These are phyloP conservation scores for Myxozyma neglecta DNA, from an alignment of 805 yeast genomes.

Conservation along the genomic window DNA sequence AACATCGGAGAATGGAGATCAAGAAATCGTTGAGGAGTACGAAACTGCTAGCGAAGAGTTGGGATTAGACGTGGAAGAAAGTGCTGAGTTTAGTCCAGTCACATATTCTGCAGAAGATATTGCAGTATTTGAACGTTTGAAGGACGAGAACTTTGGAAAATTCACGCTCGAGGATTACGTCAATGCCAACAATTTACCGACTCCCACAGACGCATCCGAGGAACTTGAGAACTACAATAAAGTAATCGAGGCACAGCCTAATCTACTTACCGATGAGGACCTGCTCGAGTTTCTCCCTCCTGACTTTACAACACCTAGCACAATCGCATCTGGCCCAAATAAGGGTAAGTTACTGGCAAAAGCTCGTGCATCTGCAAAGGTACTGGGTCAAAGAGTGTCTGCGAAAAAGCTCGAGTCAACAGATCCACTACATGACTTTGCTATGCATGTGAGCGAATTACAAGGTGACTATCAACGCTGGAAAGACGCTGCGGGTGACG, in stretches of 20 bases:
- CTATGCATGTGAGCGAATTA: conserved; percentile 3
- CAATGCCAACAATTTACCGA: background rate
- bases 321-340: background rate
- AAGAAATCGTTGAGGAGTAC: too few species aligned
- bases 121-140: background rate
- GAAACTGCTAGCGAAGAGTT: too few species aligned
- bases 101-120: too few species aligned
- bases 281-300: background rate
- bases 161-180: background rate
- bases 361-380: too few species aligned
- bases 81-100: too few species aligned
- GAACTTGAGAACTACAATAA: conserved; percentile 5
- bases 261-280: background rate
- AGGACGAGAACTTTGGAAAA: background rate
- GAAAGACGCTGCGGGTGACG: conserved; percentile 3
- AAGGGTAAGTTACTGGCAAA: too few species aligned
- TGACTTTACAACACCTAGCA: conserved; percentile 3
- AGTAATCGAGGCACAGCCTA: conserved; percentile 4
- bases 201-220: background rate
- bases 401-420: background rate
- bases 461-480: conserved; percentile 24
- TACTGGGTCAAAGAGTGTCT: too few species aligned
- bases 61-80: too few species aligned
- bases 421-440: conserved; percentile 2
- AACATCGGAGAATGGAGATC: too few species aligned